Evolutionary conservation across 345 rosid species (phyloP), one percentile per base, ranked within the genome.

Genomic region (Acer campestre): DNA sequence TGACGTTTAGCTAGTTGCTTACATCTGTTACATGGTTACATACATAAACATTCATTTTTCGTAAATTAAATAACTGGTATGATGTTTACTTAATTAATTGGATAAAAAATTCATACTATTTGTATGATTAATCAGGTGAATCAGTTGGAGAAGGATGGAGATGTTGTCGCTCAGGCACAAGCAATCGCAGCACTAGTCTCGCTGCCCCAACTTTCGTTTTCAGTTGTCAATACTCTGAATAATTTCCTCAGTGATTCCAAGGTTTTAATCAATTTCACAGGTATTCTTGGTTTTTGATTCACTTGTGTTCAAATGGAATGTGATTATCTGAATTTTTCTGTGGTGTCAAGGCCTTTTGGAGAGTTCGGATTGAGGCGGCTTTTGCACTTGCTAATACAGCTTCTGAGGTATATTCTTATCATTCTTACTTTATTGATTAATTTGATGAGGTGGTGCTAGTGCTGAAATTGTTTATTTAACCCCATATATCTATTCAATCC

Each of bases 161-260:
- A 95, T 86, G 98, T 95, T 83, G 93, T 93, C 79, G 98, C 98
- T 44, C 99, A 95, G 81, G 86, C 98, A 72, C 99, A 93, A 79
- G 97, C 99, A 53, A 88, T 95, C 31, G 75, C 87, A 22, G 88
- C 95, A 31, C 82, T 95, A 68, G 92, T 88, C 83, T 81, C 93
- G 68, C 86, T 93, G 63, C 95, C 90, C 23, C 97, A 93, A 40
- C 89, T 88, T 83, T 85, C 97, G 10, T 90, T 91, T 84, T 85
- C 94, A 77, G 91, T 90, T 85, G 87, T 87, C 62, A 93, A 87
- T 82, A 90, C 95, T 23, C 89, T 95, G 80, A 91, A 90, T 81
- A 91, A 86, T 85, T 82, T 95, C 80, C 95, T 95, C 70, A 71
- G 77, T 2, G 96, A 95, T 77, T 87, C 95, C 77, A 93, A 95